These are phyloP conservation scores for Colletotrichum spinosum DNA, from an alignment of 2,329 filamentous ascomycete species.

Conservation along the genomic window DNA sequence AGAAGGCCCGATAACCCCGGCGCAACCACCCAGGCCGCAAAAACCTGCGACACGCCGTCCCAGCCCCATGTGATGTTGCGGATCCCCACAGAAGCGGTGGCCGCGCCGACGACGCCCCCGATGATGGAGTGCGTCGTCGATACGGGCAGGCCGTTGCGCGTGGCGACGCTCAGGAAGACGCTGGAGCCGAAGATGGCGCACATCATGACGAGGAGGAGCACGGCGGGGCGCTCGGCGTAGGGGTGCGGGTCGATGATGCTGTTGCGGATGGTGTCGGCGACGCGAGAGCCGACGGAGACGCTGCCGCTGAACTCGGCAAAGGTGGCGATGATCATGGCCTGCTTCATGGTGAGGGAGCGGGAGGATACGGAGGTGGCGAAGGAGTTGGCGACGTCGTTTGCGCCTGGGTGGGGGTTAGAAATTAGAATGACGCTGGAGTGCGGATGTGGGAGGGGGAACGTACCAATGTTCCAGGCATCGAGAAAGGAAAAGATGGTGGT, in stretches of 20 bases:
- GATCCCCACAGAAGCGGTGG: constrained; percentile 50
- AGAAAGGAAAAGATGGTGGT: constrained; percentile 74
- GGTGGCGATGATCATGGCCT: constrained; percentile 57
- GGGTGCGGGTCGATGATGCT: constrained; percentile 57
- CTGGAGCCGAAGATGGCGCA: constrained; percentile 64
- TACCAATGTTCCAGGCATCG: constrained; percentile 75
- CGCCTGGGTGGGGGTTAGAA: constrained; percentile 64
- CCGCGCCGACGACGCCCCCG: constrained; percentile 52
- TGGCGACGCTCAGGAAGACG: constrained; percentile 64
- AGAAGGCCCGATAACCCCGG: constrained; percentile 48
- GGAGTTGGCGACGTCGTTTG: constrained; percentile 63
- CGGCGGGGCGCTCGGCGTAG: constrained; percentile 56
- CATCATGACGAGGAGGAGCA: constrained; percentile 66
- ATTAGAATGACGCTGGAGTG: constrained; percentile 71
- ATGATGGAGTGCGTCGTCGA: constrained; percentile 66
- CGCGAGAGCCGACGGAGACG: constrained; percentile 50
- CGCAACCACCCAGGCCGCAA: constrained; percentile 52
- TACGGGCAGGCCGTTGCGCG: constrained; percentile 62
- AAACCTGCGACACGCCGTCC: constrained; percentile 51
- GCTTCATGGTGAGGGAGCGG: constrained; percentile 58
- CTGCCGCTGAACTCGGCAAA: constrained; percentile 58
- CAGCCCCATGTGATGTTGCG: constrained; percentile 51
- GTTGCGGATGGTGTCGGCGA: constrained; percentile 59
- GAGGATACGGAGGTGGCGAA: constrained; percentile 60
- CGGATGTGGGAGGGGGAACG: constrained; percentile 72